phyloP scores from a whole-genome alignment of 257 asterid genomes.

The Handroanthus guayacan region DNA sequence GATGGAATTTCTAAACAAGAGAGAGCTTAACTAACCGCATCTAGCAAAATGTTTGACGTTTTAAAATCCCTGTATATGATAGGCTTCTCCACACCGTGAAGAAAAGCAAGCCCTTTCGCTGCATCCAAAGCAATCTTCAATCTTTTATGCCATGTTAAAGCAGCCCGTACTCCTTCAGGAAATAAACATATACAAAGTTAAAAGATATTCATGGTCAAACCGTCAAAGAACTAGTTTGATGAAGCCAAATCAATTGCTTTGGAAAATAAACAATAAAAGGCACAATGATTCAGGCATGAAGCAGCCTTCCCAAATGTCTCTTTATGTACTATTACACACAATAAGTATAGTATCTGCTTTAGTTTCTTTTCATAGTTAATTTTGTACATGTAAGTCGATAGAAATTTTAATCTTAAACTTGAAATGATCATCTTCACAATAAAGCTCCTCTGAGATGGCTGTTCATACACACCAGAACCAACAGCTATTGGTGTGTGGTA shows the following conservation, averaged over 20 bases:
- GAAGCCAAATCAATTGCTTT: neutral
- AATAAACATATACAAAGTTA: conserved; percentile 21
- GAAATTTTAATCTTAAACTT: conserved; percentile 3
- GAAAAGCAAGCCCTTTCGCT: conserved; percentile 97
- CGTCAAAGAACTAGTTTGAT: neutral
- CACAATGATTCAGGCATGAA: conserved; percentile 1
- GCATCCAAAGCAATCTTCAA: conserved; percentile 91
- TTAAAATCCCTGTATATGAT: conserved; percentile 94
- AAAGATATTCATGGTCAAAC: neutral
- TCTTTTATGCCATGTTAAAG: conserved; percentile 80
- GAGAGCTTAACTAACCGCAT: conserved; percentile 63
- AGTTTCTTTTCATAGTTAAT: neutral
- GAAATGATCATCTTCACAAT: neutral
- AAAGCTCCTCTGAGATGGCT: conserved; percentile 1
- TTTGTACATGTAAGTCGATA: neutral
- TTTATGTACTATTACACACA: neutral
- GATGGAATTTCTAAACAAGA: conserved; percentile 4
- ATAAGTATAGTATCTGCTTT: neutral
- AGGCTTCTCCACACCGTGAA: conserved; percentile 88
- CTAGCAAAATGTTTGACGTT: conserved; percentile 86
- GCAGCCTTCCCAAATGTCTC: conserved; percentile 17
- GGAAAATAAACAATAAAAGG: neutral
- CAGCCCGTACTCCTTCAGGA: conserved; percentile 68
- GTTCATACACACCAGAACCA: neutral
- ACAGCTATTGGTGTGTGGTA: neutral